phyloP scores from a whole-genome alignment of 169 alveolate genomes.

The Plasmodium inui region DNA sequence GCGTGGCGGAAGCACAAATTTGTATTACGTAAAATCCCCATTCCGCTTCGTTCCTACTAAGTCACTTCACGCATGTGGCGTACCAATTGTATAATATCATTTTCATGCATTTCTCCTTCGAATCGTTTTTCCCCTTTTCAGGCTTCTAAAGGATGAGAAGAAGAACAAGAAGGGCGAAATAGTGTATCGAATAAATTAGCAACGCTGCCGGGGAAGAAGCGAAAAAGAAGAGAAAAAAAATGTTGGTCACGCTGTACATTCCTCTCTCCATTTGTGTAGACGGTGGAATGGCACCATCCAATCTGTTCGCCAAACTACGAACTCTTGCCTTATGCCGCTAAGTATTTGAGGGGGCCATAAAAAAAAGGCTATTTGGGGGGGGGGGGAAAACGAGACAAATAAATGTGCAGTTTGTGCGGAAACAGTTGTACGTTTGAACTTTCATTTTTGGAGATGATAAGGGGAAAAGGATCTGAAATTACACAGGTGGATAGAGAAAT shows the following conservation, averaged over 20 bases:
- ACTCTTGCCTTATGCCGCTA: background rate
- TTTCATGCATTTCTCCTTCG: background rate
- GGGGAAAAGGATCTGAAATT: background rate
- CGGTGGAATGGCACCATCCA: background rate
- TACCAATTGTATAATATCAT: background rate
- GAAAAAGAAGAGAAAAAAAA: background rate
- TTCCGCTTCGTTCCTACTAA: background rate
- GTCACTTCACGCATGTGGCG: background rate
- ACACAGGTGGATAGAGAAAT: background rate
- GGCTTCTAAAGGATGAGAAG: slow-evolving; percentile 41
- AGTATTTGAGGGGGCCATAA: background rate
- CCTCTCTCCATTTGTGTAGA: background rate
- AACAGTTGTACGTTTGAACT: background rate
- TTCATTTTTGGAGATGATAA: background rate
- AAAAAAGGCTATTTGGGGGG: background rate
- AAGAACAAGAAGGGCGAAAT: slow-evolving; percentile 43
- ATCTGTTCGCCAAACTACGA: background rate
- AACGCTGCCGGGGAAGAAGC: background rate
- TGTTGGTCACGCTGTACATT: background rate
- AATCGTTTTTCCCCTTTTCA: background rate
- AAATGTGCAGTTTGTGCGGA: background rate
- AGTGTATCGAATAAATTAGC: slow-evolving; percentile 31
- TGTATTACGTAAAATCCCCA: background rate
- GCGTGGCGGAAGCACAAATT: background rate
- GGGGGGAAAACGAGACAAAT: background rate